Percentiles rank a stretch among this genome's conserved stretches.
phyloP scores from a whole-genome alignment of 257 asterid genomes.

The Penstemon barbatus region DNA sequence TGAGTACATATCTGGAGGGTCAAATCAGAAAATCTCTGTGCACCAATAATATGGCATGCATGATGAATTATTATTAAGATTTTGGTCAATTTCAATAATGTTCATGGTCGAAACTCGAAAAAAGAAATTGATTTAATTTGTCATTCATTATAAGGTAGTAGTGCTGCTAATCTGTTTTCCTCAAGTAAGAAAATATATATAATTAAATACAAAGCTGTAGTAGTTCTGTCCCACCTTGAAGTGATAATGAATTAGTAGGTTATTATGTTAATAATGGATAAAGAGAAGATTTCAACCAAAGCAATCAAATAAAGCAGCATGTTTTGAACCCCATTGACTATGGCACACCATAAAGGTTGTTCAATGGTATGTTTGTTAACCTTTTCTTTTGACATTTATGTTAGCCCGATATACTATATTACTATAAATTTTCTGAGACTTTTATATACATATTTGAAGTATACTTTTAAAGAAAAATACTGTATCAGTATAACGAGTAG shows the following conservation, averaged over 20 bases:
- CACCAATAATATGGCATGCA: constrained; percentile 22
- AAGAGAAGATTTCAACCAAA: constrained; percentile 5
- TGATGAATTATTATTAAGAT: constrained; percentile 6
- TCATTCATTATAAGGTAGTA: constrained; percentile 19
- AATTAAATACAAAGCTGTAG: not conserved
- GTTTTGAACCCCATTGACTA: constrained; percentile 42
- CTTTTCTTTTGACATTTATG: constrained; percentile 23
- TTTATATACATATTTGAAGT: too few relatives aligned
- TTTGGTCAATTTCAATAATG: constrained; percentile 31
- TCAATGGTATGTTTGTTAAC: constrained; percentile 12
- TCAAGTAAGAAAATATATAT: too few relatives aligned
- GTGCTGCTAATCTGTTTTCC: not conserved
- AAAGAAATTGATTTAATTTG: constrained; percentile 11
- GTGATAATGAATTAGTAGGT: constrained; percentile 24
- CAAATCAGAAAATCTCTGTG: constrained; percentile 2
- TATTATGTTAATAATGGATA: constrained; percentile 12
- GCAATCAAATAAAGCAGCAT: constrained; percentile 29
- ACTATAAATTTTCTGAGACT: too few relatives aligned
- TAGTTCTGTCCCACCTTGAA: not conserved
- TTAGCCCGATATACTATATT: too few relatives aligned
- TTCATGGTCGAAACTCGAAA: constrained; percentile 26
- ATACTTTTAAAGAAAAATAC: too few relatives aligned
- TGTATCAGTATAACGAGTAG: too few relatives aligned
- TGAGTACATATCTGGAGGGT: too few relatives aligned
- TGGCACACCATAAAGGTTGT: constrained; percentile 22